Base-by-base conservation (phyloP, 1,284 basidiomycete genomes). In the Trichosporon ovoides region DNA sequence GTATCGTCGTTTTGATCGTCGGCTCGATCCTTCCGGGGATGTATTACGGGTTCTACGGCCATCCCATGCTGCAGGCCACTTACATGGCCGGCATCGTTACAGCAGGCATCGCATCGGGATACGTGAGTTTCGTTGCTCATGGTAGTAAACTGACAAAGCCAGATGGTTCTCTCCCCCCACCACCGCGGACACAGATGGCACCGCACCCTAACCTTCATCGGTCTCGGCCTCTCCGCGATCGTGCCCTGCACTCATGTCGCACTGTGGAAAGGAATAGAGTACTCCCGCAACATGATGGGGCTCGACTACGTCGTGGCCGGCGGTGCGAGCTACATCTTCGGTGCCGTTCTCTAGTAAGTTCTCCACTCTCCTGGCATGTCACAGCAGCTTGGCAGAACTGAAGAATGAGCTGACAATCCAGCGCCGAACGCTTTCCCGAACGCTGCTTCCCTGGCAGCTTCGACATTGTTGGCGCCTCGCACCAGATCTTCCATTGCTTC, bases 371-470 rank as follows among this genome's bases (percentile, higher is more conserved):
- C n/a, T n/a, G n/a, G n/a, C n/a, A n/a, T n/a, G n/a, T n/a, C n/a
- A n/a, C n/a, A n/a, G n/a, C n/a, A n/a, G n/a, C n/a, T n/a, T n/a
- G n/a, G n/a, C n/a, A n/a, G 55, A 9, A 10, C 71, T 68, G 51
- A 13, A n/a, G 1, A 35, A 16, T 22, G 10, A 13, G 31, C 49
- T 51, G 18, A 51, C 49, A 55, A 31, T 63, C 56, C 74, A 92
- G 86, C 76, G 89, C 89, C 37, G 85, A 86, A 66, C 83, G 90
- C 55, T 82, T 93, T 55, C 91, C 92, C 22, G 91, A 95, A 71
- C 80, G 85, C 31, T 81, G 87, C 63, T 80, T 81, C 11, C 90
- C 90, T 1, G 90, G 90, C 53, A 83, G 77, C 62, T 92, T 92
- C 70, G 91, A 95, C 78, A 82, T 83, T 70, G 82, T 92, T 65